A percentile compares a stretch with the other conserved stretches of the same genome.
Evolutionary conservation across 768 basidiomycete species (phyloP).

Genomic region (Macrocybe gigantea): DNA sequence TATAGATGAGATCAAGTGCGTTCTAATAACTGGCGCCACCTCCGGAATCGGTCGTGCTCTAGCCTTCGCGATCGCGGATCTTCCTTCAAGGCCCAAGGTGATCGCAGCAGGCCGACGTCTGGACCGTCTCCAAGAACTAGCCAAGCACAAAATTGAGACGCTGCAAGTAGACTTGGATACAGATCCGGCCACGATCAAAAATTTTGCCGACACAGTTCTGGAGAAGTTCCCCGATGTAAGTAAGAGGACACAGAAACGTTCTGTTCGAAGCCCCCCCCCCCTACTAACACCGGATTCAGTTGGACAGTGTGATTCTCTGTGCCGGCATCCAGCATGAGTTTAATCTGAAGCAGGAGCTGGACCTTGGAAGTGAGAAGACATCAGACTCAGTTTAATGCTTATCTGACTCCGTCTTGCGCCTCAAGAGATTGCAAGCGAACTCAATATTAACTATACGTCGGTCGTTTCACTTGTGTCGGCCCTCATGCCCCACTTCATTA

Average conservation of each 20-base stretch:
- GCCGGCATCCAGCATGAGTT: constrained; percentile 49
- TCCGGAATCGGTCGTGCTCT: constrained; percentile 38
- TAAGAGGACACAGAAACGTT: not conserved
- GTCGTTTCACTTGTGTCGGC: constrained; percentile 41
- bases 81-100: constrained; percentile 43
- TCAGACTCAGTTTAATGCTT: not conserved
- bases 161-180: constrained; percentile 38
- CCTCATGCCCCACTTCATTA: constrained; percentile 49
- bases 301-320: constrained; percentile 49
- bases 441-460: constrained; percentile 50
- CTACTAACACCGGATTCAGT: constrained; percentile 22
- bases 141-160: constrained; percentile 32
- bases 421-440: constrained; percentile 37
- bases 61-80: constrained; percentile 39
- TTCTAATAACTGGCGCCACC: constrained; percentile 13
- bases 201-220: constrained; percentile 34
- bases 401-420: constrained; percentile 2
- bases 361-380: constrained; percentile 31
- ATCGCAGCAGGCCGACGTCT: constrained; percentile 47
- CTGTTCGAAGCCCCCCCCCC: not conserved
- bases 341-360: constrained; percentile 36
- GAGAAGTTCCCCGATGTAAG: constrained; percentile 43
- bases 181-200: constrained; percentile 30
- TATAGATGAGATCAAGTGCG: constrained; percentile 16
- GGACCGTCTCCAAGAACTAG: constrained; percentile 47